A percentile compares a stretch with the other conserved stretches of the same genome.
Evolutionary conservation across 2,329 filamentous ascomycete species (phyloP).

Genomic region (Pseudocercospora musae): DNA sequence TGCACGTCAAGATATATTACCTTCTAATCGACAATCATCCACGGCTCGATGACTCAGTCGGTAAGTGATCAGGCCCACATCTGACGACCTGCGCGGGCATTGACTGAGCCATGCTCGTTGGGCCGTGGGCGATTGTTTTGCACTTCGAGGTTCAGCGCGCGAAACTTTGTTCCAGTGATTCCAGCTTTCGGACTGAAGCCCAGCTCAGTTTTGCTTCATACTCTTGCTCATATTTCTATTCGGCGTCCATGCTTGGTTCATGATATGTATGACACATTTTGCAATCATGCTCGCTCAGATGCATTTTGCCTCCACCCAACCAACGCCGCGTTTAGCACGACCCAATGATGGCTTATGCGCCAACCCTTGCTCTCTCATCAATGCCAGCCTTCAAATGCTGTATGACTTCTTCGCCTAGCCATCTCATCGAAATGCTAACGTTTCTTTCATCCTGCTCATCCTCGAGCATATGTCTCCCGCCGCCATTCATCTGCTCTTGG

Average conservation of each 20-base stretch:
- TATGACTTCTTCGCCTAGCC: conserved; percentile 57
- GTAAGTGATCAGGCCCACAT: too few species aligned
- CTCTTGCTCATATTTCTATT: too few species aligned
- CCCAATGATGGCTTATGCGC: background rate
- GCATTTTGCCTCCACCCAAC: background rate
- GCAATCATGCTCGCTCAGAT: background rate
- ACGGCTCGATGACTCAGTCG: too few species aligned
- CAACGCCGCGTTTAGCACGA: background rate
- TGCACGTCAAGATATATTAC: too few species aligned
- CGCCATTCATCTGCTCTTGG: conserved; percentile 35
- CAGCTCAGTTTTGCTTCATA: too few species aligned
- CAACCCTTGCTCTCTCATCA: conserved; percentile 36
- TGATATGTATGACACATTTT: background rate
- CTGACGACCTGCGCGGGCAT: too few species aligned
- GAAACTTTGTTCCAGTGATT: too few species aligned
- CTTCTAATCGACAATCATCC: too few species aligned
- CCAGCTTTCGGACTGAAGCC: too few species aligned
- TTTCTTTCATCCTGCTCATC: background rate
- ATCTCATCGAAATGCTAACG: conserved; percentile 42
- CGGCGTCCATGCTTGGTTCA: background rate
- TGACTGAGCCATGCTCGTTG: too few species aligned
- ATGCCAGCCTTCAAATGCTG: conserved; percentile 54
- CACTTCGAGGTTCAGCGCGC: too few species aligned
- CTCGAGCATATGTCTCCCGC: conserved; percentile 5
- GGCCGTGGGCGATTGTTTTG: too few species aligned